Base-by-base conservation (phyloP, 148 eudicot species). In the Chenopodium berlandieri region DNA sequence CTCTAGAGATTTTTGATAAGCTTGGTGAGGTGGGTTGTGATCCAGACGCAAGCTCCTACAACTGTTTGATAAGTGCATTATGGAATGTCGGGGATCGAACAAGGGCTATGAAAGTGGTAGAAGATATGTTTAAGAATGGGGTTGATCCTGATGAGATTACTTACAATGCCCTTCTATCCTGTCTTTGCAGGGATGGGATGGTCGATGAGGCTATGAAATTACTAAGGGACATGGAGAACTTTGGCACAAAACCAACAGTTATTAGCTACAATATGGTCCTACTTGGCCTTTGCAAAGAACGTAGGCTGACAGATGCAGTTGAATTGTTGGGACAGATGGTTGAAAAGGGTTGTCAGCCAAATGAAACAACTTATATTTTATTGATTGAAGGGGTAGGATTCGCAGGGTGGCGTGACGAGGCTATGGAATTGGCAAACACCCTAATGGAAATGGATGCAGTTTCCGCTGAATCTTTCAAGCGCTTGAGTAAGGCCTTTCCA, bases 111-210 rank as follows among this genome's bases (percentile, higher is more conserved):
- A 56, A 58, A 25, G 79, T 92, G 78, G 80, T 89, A 7, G 83
- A 86, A 10, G 90, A 92, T 76, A 92, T 91, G 97, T 73, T 91
- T 62, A 50, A 58, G 14, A 87, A 84, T 69, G 89, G 91, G 48
- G 83, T 92, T 63, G 86, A 92, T 16, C 92, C 97, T 0, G 92
- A 92, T 89, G 89, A 91, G 70, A 86, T 92, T 0, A 90, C 97
- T 13, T 91, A 87, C 74, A 91, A 91, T 86, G 79, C 94, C n/a
- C 88, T 92, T 25, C 83, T 92, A 40, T 92, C 97, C 17, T 90
- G 90, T 79, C 86, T 92, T 60, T 90, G 94, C 82, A 88, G 94
- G 80, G 91, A 91, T 66, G 83, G 94, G 56, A 80, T 92, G 91
- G 90, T 92, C 56, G 90, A 90, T 78, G 88, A 87, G 78, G 97